Evolutionary conservation across 78 protist species (phyloP), one percentile per base, ranked within the genome.

Genomic region (Dictyostelium firmibasis): DNA sequence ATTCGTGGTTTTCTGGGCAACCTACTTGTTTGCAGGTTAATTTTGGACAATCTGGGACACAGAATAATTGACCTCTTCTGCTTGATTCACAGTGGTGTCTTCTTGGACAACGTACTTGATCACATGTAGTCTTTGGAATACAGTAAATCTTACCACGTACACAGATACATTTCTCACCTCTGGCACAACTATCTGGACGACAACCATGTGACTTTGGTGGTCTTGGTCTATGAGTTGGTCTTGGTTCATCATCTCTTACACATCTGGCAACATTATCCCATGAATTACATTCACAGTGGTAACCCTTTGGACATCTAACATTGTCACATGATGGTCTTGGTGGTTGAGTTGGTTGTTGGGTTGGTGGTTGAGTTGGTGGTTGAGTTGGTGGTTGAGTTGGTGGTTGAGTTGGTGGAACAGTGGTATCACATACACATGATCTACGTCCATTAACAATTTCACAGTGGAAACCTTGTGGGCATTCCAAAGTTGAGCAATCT

Each of bases 401-500:
- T 67, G 75, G 35, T 25, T 25, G 33, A 67, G 74, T 64, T 64
- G 74, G 31, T 67, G 75, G 75, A 11, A 11, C 18, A 7, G 74
- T 25, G 0, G 47, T 18, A 74, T 74, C 44, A 20, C 44, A 35
- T 4, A 35, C 81, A 74, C 81, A 74, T 20, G 38, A 1, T 74
- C 81, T 74, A 74, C 27, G 38, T 20, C 50, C 50, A 35, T 74
- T 35, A 35, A 33, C 27, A 35, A 74, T 35, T 35, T 35, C 67
- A 47, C 85, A 81, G n/a, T 81, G 35, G 85, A 81, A 47, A 27
- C 85, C 85, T 41, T 81, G 38, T 14, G 85, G 85, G 31, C 85
- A 81, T 27, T 35, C 33, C 14, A 67, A 67, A 3, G 75, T 67
- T 67, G 75, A 67, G 10, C 75, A 67, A 67, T 67, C 75, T 67